Percentiles rank a stretch among this genome's conserved stretches.
Evolutionary conservation across 352 stramenopile species (phyloP).

Genomic region (Lagenidium sp.): DNA sequence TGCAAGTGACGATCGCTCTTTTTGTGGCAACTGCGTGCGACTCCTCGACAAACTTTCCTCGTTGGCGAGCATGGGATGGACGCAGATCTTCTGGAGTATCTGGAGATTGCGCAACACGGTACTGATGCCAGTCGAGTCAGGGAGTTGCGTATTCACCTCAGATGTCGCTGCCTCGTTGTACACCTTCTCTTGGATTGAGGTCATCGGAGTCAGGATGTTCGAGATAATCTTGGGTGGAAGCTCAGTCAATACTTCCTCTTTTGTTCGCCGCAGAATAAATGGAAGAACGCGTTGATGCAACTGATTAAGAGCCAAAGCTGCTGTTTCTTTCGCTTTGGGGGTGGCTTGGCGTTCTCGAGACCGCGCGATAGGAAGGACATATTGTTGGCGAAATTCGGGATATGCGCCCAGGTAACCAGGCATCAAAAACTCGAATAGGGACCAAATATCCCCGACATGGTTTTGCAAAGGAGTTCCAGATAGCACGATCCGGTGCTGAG

Average conservation of each 20-base stretch:
- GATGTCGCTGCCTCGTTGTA: conserved; percentile 40
- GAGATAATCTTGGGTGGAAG: conserved; percentile 97
- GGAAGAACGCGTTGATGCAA: conserved; percentile 95
- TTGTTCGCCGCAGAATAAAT: conserved; percentile 97
- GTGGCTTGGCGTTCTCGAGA: conserved; percentile 53
- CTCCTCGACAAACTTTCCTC: too few species aligned
- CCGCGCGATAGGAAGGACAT: conserved; percentile 52
- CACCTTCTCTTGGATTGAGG: conserved; percentile 76
- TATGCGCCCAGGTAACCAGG: conserved; percentile 94
- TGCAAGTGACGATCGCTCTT: conserved; percentile 16
- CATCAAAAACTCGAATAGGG: conserved; percentile 97
- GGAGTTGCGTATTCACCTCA: not conserved
- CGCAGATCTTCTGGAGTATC: conserved; percentile 90
- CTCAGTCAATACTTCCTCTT: conserved; percentile 93
- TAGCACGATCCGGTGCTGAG: conserved; percentile 89
- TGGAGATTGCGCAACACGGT: conserved; percentile 51
- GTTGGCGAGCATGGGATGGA: conserved; percentile 88
- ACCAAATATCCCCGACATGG: conserved; percentile 95
- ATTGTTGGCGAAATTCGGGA: conserved; percentile 39
- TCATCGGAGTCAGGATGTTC: conserved; percentile 87
- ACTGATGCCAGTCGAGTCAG: conserved; percentile 6
- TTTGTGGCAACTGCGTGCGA: conserved; percentile 16
- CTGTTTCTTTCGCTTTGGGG: conserved; percentile 62
- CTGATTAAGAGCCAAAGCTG: conserved; percentile 83
- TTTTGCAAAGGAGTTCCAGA: conserved; percentile 98